A percentile compares a stretch with the other conserved stretches of the same genome.
phyloP scores from a whole-genome alignment of 2,329 filamentous ascomycete genomes.

The Aspergillus ruber region DNA sequence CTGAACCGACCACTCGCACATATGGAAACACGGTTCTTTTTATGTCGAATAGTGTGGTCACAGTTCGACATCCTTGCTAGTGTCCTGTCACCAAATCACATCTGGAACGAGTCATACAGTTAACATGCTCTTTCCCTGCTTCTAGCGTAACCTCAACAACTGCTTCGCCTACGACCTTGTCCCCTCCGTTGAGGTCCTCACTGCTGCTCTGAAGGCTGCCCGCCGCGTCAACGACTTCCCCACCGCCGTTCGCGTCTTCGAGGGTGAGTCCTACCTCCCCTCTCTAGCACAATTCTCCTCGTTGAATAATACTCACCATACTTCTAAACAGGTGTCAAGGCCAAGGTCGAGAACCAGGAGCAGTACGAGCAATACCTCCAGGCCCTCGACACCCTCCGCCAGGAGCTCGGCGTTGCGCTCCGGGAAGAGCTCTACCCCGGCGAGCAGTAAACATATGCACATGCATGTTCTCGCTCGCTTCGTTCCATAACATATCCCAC shows the following conservation, averaged over 20 bases:
- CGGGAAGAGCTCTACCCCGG: constrained; percentile 89
- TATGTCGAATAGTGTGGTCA: not conserved
- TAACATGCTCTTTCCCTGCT: constrained; percentile 5
- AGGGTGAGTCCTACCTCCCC: constrained; percentile 56
- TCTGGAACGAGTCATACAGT: not conserved
- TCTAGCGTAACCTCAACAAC: constrained; percentile 92
- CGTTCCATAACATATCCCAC: constrained; percentile 9
- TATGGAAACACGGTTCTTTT: constrained; percentile 4
- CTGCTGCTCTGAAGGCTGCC: constrained; percentile 86
- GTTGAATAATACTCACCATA: not conserved
- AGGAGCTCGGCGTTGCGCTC: constrained; percentile 85
- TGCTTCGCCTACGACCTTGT: constrained; percentile 99
- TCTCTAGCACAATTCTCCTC: constrained; percentile 1
- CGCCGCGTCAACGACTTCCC: constrained; percentile 97
- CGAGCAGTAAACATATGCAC: constrained; percentile 30
- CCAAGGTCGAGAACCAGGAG: constrained; percentile 96
- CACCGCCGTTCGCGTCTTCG: constrained; percentile 95
- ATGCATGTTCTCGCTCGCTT: constrained; percentile 1
- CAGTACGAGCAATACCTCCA: constrained; percentile 95
- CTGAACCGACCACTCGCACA: constrained; percentile 12
- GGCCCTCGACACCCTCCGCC: constrained; percentile 84
- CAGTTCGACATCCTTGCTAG: not conserved
- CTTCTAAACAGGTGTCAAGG: constrained; percentile 71
- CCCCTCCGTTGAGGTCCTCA: constrained; percentile 83
- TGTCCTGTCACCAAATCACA: not conserved